A percentile compares a stretch with the other conserved stretches of the same genome.
phyloP scores from a whole-genome alignment of 768 basidiomycete species.

The Suillus occidentalis region DNA sequence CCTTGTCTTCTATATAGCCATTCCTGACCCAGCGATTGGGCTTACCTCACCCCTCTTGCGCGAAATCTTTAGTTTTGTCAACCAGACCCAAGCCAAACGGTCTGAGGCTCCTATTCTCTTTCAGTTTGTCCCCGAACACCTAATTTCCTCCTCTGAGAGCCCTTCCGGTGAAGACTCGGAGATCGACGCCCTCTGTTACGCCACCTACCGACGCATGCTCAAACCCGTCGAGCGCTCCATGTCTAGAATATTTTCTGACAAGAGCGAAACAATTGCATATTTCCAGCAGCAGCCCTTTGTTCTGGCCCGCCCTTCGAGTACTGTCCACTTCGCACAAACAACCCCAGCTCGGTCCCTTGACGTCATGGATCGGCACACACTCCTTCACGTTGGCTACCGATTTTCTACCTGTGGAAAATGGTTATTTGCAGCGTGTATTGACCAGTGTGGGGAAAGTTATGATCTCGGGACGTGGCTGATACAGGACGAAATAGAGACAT shows the following conservation, averaged over 20 bases:
- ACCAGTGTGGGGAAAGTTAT: slow-evolving; percentile 77
- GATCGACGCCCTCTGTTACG: slow-evolving; percentile 53
- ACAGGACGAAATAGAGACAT: slow-evolving; percentile 46
- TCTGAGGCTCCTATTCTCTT: slow-evolving; percentile 55
- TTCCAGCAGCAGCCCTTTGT: slow-evolving; percentile 69
- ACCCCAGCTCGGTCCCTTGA: slow-evolving; percentile 45
- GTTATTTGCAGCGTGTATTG: slow-evolving; percentile 73
- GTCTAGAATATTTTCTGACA: slow-evolving; percentile 49
- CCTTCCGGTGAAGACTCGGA: slow-evolving; percentile 41
- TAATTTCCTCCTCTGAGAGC: slow-evolving; percentile 50
- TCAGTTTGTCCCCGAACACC: slow-evolving; percentile 72
- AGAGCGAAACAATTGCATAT: slow-evolving; percentile 41
- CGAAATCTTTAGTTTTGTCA: slow-evolving; percentile 63
- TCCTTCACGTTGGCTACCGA: slow-evolving; percentile 78
- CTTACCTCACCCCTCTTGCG: slow-evolving; percentile 68
- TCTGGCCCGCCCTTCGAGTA: slow-evolving; percentile 47
- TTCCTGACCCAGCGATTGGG: slow-evolving; percentile 59
- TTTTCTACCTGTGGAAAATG: slow-evolving; percentile 69
- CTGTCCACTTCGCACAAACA: slow-evolving; percentile 39
- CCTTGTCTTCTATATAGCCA: slow-evolving; percentile 68
- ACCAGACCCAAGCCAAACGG: slow-evolving; percentile 51
- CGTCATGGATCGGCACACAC: slow-evolving; percentile 54
- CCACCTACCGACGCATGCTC: slow-evolving; percentile 72
- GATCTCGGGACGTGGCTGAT: slow-evolving; percentile 67
- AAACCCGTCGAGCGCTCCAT: slow-evolving; percentile 59